Evolutionary conservation across 2,329 filamentous ascomycete species (phyloP).

Genomic region (Monosporascus sp.): DNA sequence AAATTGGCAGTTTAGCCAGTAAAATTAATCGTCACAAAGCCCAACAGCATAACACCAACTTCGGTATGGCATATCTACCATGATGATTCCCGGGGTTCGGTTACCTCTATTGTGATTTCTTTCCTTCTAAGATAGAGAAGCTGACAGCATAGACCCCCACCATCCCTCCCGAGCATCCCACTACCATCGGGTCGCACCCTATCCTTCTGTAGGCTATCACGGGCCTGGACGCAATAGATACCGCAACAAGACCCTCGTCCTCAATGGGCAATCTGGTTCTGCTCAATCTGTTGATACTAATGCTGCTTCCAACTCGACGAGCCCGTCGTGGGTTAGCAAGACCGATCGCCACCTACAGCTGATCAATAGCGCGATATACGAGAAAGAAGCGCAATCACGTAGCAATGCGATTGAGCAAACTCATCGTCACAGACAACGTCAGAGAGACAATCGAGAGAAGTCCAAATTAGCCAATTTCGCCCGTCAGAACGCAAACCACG

Average conservation of each 20-base stretch:
- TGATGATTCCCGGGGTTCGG: not conserved
- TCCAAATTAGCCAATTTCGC: conserved; percentile 47
- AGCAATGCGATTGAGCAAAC: conserved; percentile 69
- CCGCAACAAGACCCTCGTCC: conserved; percentile 27
- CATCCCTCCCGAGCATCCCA: conserved; percentile 12
- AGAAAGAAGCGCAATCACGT: conserved; percentile 65
- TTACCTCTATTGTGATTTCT: conserved; percentile 1
- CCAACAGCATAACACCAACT: conserved; percentile 42
- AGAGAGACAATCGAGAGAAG: conserved; percentile 52
- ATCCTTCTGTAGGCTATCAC: conserved; percentile 20
- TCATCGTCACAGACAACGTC: conserved; percentile 49
- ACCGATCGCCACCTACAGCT: conserved; percentile 74
- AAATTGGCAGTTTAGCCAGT: conserved; percentile 49
- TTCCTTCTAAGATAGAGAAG: not conserved
- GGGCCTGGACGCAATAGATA: conserved; percentile 12
- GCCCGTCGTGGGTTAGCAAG: conserved; percentile 61
- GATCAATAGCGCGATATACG: conserved; percentile 74
- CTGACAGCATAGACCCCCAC: conserved; percentile 8
- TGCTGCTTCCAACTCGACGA: conserved; percentile 30
- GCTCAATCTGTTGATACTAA: conserved; percentile 19
- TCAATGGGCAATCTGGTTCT: conserved; percentile 23
- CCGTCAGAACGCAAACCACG: conserved; percentile 27
- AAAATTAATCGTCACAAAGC: conserved; percentile 76
- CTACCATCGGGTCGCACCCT: conserved; percentile 22
- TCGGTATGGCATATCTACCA: conserved; percentile 13